Evolutionary conservation across 345 rosid genomes (phyloP).

Genomic region (Bruguiera gymnorhiza): DNA sequence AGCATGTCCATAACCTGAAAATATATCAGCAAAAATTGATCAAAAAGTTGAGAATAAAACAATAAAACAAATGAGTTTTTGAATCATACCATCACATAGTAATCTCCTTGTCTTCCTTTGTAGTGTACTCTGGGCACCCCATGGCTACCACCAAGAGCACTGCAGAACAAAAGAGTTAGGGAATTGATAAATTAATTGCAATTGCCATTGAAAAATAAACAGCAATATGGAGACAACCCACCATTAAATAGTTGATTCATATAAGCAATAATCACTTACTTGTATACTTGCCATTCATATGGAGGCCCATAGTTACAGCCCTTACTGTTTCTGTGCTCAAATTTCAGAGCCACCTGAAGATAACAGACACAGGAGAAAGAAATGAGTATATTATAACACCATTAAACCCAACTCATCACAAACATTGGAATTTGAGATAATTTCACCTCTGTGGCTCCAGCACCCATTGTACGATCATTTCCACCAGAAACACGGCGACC

Average conservation of each 20-base stretch:
- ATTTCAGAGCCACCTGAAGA: slow-evolving; percentile 31
- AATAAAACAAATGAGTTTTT: slow-evolving; percentile 9
- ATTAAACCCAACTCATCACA: neutral
- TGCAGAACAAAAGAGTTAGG: slow-evolving; percentile 28
- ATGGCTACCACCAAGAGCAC: slow-evolving; percentile 74
- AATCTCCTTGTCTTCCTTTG: slow-evolving; percentile 34
- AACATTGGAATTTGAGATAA: slow-evolving; percentile 3
- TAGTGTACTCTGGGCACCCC: slow-evolving; percentile 36
- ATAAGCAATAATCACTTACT: slow-evolving; percentile 14
- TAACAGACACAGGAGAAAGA: neutral
- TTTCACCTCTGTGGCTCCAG: slow-evolving; percentile 78
- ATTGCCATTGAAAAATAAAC: neutral
- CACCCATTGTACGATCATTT: slow-evolving; percentile 37
- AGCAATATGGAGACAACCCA: neutral
- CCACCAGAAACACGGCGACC: slow-evolving; percentile 35
- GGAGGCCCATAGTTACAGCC: slow-evolving; percentile 39
- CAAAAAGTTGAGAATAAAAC: slow-evolving; percentile 14
- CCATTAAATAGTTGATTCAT: neutral
- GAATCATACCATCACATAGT: slow-evolving; percentile 33
- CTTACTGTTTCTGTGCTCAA: slow-evolving; percentile 37
- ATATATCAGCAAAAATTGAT: slow-evolving; percentile 10
- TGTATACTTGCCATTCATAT: slow-evolving; percentile 38
- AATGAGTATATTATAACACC: neutral
- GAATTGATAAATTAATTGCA: neutral
- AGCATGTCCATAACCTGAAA: slow-evolving; percentile 37